Conservation (phyloP, 1,139 yeast species). For the Blastobotrys petasosporus region DNA sequence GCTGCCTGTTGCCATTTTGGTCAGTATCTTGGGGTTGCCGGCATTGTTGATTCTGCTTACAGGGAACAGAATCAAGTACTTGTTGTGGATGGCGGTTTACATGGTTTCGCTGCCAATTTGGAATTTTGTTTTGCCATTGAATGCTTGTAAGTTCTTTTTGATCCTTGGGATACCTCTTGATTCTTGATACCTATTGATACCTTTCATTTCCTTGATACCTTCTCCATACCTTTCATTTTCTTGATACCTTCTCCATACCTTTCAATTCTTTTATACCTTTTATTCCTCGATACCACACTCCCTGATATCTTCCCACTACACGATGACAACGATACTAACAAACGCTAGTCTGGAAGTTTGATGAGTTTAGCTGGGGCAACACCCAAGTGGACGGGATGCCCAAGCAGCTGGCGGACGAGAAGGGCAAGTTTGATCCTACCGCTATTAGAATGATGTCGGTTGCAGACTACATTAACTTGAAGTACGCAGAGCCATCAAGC, state of each 20-base stretch:
- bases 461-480: conserved; percentile 6
- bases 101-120: conserved; percentile 78
- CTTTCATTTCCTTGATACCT: conserved; percentile 24
- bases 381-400: conserved; percentile 42
- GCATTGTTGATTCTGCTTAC: conserved; percentile 74
- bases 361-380: conserved; percentile 95
- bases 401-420: neutral
- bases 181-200: neutral
- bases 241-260: neutral
- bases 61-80: conserved; percentile 62
- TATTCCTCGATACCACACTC: no score
- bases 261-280: no score
- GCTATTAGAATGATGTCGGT: conserved; percentile 8
- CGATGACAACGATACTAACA: no score
- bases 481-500: neutral
- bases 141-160: conserved; percentile 45
- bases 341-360: conserved; percentile 66
- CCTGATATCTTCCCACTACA: no score
- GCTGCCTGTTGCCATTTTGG: conserved; percentile 72
- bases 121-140: conserved; percentile 81
- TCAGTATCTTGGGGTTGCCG: conserved; percentile 77
- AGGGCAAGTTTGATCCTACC: conserved; percentile 9
- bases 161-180: neutral
- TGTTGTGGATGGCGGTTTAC: conserved; percentile 74
- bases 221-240: conserved; percentile 23